A percentile compares a stretch with the other conserved stretches of the same genome.
Evolutionary conservation across 2,329 filamentous ascomycete genomes (phyloP).

Genomic region (Apiospora pterosperma): DNA sequence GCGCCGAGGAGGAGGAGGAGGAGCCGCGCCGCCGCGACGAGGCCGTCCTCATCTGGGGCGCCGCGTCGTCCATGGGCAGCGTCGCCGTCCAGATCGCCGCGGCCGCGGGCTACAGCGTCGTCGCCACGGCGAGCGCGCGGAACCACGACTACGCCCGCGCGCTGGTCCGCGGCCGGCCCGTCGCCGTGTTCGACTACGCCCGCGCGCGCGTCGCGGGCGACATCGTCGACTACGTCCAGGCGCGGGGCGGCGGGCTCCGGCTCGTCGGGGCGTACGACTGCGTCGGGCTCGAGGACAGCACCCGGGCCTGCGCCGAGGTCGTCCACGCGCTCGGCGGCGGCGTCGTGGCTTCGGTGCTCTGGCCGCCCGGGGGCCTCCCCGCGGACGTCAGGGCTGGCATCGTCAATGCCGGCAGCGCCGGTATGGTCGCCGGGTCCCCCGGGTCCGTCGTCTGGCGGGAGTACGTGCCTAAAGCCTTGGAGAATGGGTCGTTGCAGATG

Average conservation of each 20-base stretch:
- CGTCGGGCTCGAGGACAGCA: constrained; percentile 12
- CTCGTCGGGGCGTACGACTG: constrained; percentile 14
- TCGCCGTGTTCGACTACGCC: constrained; percentile 39
- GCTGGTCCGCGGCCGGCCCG: constrained; percentile 32
- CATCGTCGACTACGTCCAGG: constrained; percentile 20
- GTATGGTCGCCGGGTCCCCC: background rate
- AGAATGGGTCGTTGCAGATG: constrained; percentile 17
- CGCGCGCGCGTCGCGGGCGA: constrained; percentile 23
- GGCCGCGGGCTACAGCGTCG: constrained; percentile 40
- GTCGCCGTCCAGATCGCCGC: constrained; percentile 43
- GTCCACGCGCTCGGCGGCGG: background rate
- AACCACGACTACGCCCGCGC: constrained; percentile 36
- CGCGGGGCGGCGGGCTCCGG: constrained; percentile 16
- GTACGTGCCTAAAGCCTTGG: constrained; percentile 24
- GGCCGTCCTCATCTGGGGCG: constrained; percentile 42
- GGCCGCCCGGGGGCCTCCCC: constrained; percentile 15
- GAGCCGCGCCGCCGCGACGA: background rate
- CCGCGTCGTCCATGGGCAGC: constrained; percentile 41
- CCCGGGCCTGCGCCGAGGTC: background rate
- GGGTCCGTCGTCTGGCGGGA: constrained; percentile 15
- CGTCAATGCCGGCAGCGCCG: constrained; percentile 7
- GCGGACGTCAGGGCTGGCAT: constrained; percentile 10
- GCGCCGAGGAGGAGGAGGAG: constrained; percentile 15
- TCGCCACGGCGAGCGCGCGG: constrained; percentile 34
- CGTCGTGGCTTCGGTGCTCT: background rate